Evolutionary conservation across 257 asterid species (phyloP).

Genomic region (Fraxinus excelsior): DNA sequence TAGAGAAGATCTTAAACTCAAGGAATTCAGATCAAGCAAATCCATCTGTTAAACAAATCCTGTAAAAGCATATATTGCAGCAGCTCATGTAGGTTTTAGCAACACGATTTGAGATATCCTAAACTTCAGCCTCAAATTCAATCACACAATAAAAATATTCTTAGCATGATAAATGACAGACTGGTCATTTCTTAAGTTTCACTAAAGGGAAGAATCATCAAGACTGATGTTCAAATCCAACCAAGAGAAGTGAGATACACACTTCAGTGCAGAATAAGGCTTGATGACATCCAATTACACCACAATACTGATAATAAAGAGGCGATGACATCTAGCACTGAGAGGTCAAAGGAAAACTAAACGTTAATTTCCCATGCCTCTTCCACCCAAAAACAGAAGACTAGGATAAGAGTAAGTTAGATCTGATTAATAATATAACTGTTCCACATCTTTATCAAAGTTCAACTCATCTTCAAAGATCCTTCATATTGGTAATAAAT

Average conservation of each 20-base stretch:
- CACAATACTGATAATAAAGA: neutral
- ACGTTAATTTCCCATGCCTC: neutral
- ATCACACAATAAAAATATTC: neutral
- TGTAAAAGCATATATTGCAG: neutral
- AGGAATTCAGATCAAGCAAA: neutral
- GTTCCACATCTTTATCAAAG: neutral
- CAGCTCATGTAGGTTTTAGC: neutral
- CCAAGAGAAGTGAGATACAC: neutral
- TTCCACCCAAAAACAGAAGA: neutral
- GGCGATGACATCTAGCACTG: neutral
- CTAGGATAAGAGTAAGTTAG: neutral
- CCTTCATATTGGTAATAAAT: neutral
- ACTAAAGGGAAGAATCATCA: neutral
- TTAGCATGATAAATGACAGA: neutral
- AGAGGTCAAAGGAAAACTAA: neutral
- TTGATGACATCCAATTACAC: neutral
- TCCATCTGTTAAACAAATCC: neutral
- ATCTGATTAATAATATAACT: no score
- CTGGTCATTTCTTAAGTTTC: neutral
- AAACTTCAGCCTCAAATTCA: neutral
- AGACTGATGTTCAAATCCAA: neutral
- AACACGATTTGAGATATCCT: neutral
- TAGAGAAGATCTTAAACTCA: neutral
- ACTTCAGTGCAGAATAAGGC: neutral
- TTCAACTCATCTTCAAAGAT: neutral